Evolutionary conservation across 73 alveolate genomes (phyloP).

Genomic region (Paramecium pentaurelia): DNA sequence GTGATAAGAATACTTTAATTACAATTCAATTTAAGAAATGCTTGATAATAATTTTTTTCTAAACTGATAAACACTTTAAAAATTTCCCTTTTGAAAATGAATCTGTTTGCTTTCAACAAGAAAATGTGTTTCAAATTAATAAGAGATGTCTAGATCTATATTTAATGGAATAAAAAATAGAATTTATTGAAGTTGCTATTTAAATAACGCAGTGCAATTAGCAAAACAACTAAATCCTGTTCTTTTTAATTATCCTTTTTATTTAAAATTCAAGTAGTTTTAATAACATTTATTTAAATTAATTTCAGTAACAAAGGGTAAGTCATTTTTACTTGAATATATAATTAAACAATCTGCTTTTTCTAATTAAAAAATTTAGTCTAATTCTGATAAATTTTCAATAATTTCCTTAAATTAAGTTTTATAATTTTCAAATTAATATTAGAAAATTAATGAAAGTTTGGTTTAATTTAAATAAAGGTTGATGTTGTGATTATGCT

Average conservation of each 20-base stretch:
- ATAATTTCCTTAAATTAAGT: neutral
- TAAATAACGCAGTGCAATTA: neutral
- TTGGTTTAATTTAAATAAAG: neutral
- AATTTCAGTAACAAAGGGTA: neutral
- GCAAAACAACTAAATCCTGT: neutral
- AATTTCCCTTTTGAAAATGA: no score
- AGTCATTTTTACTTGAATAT: neutral
- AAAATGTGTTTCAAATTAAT: no score
- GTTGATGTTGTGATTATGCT: neutral
- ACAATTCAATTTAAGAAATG: no score
- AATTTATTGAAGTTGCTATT: no score
- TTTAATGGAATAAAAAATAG: neutral
- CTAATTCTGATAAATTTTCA: neutral
- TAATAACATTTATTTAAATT: no score
- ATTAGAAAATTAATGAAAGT: neutral
- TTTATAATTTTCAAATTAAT: neutral
- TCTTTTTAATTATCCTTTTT: neutral
- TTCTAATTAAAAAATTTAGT: no score
- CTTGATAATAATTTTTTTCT: neutral
- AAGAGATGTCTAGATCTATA: neutral
- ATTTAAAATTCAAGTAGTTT: neutral
- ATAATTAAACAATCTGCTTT: neutral
- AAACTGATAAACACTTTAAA: neutral
- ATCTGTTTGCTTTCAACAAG: neutral
- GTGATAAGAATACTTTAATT: no score